A percentile compares a stretch with the other conserved stretches of the same genome.
These are phyloP conservation scores for Bidens hawaiensis DNA, from an alignment of 140 eudicot species.

Conservation along the genomic window DNA sequence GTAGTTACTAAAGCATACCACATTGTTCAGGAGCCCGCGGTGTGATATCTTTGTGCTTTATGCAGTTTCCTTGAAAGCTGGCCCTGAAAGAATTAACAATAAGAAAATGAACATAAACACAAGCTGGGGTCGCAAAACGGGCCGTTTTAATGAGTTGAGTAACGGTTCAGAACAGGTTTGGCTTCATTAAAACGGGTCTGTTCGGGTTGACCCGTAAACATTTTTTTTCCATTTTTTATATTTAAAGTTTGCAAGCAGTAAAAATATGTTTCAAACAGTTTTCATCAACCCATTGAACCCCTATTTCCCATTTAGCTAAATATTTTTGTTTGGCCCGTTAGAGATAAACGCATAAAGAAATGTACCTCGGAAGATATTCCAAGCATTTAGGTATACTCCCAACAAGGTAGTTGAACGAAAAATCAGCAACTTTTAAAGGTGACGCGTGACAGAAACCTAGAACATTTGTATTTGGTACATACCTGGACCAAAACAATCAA, in stretches of 20 bases:
- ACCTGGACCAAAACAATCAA: slow-evolving; percentile 35
- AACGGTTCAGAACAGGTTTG: background rate
- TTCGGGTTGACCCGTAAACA: background rate
- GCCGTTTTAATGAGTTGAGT: background rate
- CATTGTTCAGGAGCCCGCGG: slow-evolving; percentile 67
- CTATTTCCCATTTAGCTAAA: background rate
- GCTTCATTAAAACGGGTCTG: background rate
- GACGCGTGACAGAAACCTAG: slow-evolving; percentile 75
- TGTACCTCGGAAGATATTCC: slow-evolving; percentile 73
- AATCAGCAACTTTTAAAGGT: slow-evolving; percentile 68
- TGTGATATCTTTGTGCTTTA: slow-evolving; percentile 52
- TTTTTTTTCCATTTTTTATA: background rate
- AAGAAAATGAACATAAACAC: slow-evolving; percentile 4
- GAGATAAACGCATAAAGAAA: slow-evolving; percentile 4
- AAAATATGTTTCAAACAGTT: background rate
- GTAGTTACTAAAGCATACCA: slow-evolving; percentile 36
- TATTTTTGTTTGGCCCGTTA: background rate
- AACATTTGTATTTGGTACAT: slow-evolving; percentile 39
- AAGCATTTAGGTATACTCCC: slow-evolving; percentile 89
- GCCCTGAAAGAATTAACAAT: slow-evolving; percentile 34
- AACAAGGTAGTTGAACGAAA: slow-evolving; percentile 69
- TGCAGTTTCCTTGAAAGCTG: slow-evolving; percentile 93
- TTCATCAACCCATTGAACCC: background rate
- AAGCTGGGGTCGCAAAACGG: background rate
- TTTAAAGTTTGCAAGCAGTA: background rate